phyloP scores from a whole-genome alignment of 306 rosid genomes.

The Quercus dentata region DNA sequence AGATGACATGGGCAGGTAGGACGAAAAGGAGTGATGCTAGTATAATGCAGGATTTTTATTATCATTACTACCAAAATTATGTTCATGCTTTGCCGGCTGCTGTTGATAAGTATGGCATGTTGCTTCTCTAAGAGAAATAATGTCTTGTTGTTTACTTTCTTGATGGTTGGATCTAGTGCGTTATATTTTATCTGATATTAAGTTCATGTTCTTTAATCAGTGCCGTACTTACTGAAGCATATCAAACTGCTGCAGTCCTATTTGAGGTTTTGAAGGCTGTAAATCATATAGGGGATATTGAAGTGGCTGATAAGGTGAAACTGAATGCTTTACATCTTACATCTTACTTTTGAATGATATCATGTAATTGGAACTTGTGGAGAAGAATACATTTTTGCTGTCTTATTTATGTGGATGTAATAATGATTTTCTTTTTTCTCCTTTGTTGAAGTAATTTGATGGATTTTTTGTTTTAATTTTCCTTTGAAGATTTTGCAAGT shows the following conservation, averaged over 20 bases:
- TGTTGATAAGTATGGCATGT: slow-evolving; percentile 86
- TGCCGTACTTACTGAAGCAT: slow-evolving; percentile 88
- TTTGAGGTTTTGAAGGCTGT: slow-evolving; percentile 96
- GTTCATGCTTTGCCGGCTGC: slow-evolving; percentile 70
- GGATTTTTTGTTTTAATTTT: slow-evolving; percentile 5
- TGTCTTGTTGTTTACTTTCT: slow-evolving; percentile 21
- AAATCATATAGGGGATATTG: slow-evolving; percentile 73
- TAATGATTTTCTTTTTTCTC: slow-evolving; percentile 4
- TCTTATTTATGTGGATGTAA: not conserved
- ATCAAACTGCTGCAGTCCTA: slow-evolving; percentile 85
- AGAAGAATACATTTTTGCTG: not conserved
- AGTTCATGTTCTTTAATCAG: slow-evolving; percentile 42
- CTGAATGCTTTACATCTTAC: not conserved
- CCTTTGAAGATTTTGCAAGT: slow-evolving; percentile 57
- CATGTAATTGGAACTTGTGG: not conserved
- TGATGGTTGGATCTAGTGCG: slow-evolving; percentile 7
- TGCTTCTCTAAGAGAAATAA: slow-evolving; percentile 22
- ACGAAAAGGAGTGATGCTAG: slow-evolving; percentile 85
- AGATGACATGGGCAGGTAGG: slow-evolving; percentile 64
- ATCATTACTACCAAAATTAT: slow-evolving; percentile 70
- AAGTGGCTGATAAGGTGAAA: slow-evolving; percentile 73
- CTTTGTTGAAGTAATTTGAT: not conserved
- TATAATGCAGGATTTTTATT: slow-evolving; percentile 88
- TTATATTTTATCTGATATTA: slow-evolving; percentile 4
- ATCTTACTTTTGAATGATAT: not conserved